Conservation (phyloP, 805 yeast species). For the Saccharomycopsis babjevae region DNA sequence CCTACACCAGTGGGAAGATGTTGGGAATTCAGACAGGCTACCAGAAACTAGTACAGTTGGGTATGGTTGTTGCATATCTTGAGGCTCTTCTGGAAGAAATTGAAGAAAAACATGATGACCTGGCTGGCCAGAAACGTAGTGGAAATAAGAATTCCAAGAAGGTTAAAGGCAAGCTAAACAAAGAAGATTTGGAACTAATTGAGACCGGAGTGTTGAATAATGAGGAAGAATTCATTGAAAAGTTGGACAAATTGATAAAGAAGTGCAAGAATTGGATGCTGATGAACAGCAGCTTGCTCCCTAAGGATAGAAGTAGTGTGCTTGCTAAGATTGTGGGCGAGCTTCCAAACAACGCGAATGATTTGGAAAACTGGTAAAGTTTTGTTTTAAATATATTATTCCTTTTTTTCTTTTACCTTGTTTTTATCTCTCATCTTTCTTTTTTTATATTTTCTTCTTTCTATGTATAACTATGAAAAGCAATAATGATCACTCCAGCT, state of each 20-base stretch:
- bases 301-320: neutral
- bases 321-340: neutral
- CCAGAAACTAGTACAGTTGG: conserved; percentile 14
- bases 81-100: neutral
- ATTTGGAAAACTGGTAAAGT: neutral
- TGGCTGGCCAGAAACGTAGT: neutral
- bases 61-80: conserved; percentile 11
- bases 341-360: neutral
- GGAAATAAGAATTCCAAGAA: neutral
- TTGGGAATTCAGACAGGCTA: conserved; percentile 18
- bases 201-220: neutral
- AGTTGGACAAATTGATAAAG: conserved; percentile 11
- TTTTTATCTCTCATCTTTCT: too few relatives aligned
- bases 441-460: too few relatives aligned
- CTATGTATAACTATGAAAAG: too few relatives aligned
- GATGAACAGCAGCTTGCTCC: conserved; percentile 7
- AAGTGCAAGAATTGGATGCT: conserved; percentile 15
- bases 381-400: too few relatives aligned
- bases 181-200: conserved; percentile 8
- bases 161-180: conserved; percentile 5
- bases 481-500: too few relatives aligned
- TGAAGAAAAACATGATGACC: neutral
- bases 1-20: conserved; percentile 15
- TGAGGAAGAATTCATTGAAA: conserved; percentile 11
- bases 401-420: too few relatives aligned